Evolutionary conservation across 2,329 filamentous ascomycete genomes (phyloP), one percentile per base, ranked within the genome.

Genomic region (Microdochium paspali): DNA sequence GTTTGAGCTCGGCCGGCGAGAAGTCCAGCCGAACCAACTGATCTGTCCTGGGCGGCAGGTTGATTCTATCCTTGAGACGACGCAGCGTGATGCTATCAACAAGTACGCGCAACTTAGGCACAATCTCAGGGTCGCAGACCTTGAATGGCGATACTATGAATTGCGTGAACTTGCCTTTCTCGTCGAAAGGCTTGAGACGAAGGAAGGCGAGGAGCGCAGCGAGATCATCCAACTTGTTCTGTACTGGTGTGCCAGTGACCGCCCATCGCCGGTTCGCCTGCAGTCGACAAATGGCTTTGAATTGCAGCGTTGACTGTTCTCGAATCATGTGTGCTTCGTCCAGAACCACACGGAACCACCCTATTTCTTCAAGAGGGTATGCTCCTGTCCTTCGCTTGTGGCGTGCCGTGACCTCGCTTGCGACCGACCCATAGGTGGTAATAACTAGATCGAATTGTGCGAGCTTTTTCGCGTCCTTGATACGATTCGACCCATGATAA

Each of bases 311-410:
- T 3, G 74, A 79, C 52, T 87, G 84, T 56, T 94, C 91, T 24
- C 93, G 87, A 54, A 98, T 97, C 65, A 87, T 87, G 62, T 98
- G 93, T 1, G 90, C 93, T 66, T 98, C 91, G 53, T 97, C 91
- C 1, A 97, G 76, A 1, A 96, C 89, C 47, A 97, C 86, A 20
- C 91, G 85, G 62, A 95, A 96, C 87, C 90, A 95, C 51, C 89
- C 87, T 50, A 95, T 80, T 55, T 85, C 82, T 47, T 84, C 80
- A 31, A 96, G 68, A 0, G 90, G 86, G 53, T 74, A 80, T 6
- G 66, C 53, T 1, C 79, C 80, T 13, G 71, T 68, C 57, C 82
- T 86, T 26, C 72, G 68, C 49, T 80, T 80, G 48, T 72, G 76
- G 24, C 84, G 79, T 23, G 78, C 72, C 42, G 76, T 79, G 15